These are phyloP conservation scores for Sphaerosporella brunnea DNA, from an alignment of 495 filamentous ascomycete genomes.

Conservation along the genomic window DNA sequence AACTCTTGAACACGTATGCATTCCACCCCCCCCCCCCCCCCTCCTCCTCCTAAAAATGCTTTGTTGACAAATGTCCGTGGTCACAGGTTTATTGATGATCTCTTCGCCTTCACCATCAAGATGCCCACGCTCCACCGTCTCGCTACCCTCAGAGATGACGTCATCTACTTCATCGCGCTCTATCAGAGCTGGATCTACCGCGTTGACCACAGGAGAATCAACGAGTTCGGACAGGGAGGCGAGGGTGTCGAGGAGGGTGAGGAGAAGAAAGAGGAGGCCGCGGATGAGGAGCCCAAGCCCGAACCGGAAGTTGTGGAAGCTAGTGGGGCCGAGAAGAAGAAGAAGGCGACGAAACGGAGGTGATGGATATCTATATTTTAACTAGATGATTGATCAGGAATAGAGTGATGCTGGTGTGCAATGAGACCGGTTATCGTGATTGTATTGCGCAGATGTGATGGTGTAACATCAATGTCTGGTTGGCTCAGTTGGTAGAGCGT, in stretches of 20 bases:
- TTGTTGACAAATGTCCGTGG: too few relatives aligned
- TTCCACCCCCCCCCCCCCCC: not conserved
- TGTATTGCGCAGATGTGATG: too few relatives aligned
- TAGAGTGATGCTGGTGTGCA: too few relatives aligned
- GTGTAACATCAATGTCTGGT: too few relatives aligned
- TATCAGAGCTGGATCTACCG: constrained; percentile 90
- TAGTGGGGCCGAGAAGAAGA: constrained; percentile 13
- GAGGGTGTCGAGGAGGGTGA: constrained; percentile 40
- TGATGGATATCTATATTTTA: too few relatives aligned
- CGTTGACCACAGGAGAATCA: constrained; percentile 79
- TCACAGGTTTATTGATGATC: constrained; percentile 53
- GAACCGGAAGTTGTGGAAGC: constrained; percentile 9
- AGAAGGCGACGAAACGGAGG: constrained; percentile 13
- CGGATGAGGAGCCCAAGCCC: constrained; percentile 19
- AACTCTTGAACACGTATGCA: constrained; percentile 61
- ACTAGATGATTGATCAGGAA: too few relatives aligned
- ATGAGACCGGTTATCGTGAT: too few relatives aligned
- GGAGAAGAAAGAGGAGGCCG: constrained; percentile 26
- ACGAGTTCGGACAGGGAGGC: constrained; percentile 95
- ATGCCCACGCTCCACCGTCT: constrained; percentile 95
- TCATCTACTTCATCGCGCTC: constrained; percentile 97
- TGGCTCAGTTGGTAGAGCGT: constrained; percentile 11
- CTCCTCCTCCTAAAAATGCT: constrained; percentile 14
- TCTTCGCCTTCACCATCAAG: constrained; percentile 97
- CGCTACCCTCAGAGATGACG: constrained; percentile 81